phyloP scores from a whole-genome alignment of 1,284 basidiomycete species.

The Albatrellus sp. region DNA sequence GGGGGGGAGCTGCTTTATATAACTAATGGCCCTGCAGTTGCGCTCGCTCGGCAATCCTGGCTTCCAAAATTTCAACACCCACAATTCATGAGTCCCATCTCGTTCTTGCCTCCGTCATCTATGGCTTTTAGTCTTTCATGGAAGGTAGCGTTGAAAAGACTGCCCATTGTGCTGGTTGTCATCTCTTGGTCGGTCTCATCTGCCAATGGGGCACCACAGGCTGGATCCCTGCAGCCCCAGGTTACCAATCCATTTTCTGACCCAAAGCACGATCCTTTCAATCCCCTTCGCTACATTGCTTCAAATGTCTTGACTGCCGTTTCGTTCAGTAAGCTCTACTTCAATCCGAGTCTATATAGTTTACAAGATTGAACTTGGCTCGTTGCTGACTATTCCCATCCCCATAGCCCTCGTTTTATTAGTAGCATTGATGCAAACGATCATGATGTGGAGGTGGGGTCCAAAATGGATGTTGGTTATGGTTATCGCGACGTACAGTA shows the following conservation, averaged over 20 bases:
- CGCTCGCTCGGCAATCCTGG: no score
- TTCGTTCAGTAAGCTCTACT: constrained; percentile 31
- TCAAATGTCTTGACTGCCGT: constrained; percentile 42
- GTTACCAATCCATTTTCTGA: constrained; percentile 32
- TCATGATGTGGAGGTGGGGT: constrained; percentile 33
- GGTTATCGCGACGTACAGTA: constrained; percentile 51
- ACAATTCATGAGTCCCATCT: no score
- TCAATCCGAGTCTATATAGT: not conserved
- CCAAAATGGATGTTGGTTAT: constrained; percentile 53
- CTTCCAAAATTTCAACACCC: no score
- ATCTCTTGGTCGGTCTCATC: no score
- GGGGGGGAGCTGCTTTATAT: no score
- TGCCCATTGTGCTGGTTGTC: no score
- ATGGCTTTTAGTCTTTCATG: not conserved
- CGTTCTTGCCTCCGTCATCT: no score
- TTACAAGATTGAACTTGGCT: not conserved
- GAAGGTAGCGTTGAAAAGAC: not conserved
- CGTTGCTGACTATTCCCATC: not conserved
- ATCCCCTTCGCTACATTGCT: constrained; percentile 50
- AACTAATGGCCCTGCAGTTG: no score
- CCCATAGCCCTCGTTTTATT: constrained; percentile 36
- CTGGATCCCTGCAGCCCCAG: no score
- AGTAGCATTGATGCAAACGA: constrained; percentile 37
- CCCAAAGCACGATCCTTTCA: constrained; percentile 41
- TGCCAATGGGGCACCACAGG: constrained; percentile 1